These are phyloP conservation scores for Amaranthus tricolor DNA, from an alignment of 179 eudicot genomes.

Conservation along the genomic window DNA sequence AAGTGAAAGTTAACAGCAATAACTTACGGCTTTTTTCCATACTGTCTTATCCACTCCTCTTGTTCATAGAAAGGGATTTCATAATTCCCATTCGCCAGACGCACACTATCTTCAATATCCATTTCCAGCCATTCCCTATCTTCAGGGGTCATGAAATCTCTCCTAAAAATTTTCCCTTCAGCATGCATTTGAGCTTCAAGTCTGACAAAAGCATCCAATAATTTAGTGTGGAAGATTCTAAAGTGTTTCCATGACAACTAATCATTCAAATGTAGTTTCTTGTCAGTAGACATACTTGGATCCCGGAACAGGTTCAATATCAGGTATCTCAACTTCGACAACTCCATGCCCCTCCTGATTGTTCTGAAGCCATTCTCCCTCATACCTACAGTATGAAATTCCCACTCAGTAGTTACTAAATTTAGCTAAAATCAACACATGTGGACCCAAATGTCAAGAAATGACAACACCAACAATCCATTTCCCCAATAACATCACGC, in stretches of 20 bases:
- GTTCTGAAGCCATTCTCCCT: slow-evolving; percentile 95
- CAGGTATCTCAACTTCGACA: slow-evolving; percentile 84
- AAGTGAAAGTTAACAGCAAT: slow-evolving; percentile 10
- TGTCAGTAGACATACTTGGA: slow-evolving; percentile 58
- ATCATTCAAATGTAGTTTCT: neutral
- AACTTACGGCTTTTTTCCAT: slow-evolving; percentile 76
- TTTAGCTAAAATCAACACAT: neutral
- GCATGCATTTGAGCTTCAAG: slow-evolving; percentile 90
- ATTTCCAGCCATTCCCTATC: slow-evolving; percentile 84
- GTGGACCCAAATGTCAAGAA: neutral
- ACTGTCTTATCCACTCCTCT: slow-evolving; percentile 61
- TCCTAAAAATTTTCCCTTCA: slow-evolving; percentile 70
- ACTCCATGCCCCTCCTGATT: slow-evolving; percentile 91
- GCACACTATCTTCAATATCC: slow-evolving; percentile 83
- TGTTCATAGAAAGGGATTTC: slow-evolving; percentile 81
- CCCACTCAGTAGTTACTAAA: neutral
- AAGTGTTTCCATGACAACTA: slow-evolving; percentile 2
- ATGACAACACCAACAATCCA: no score
- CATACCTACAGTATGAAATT: slow-evolving; percentile 51
- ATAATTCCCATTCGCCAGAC: slow-evolving; percentile 42
- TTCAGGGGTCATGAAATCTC: slow-evolving; percentile 79
- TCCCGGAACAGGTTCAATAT: slow-evolving; percentile 79
- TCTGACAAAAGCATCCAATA: slow-evolving; percentile 43
- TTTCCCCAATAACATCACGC: no score
- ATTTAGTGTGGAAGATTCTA: slow-evolving; percentile 13